These are phyloP conservation scores for Fraxinus albicans DNA, from an alignment of 305 asterid species.

Conservation along the genomic window DNA sequence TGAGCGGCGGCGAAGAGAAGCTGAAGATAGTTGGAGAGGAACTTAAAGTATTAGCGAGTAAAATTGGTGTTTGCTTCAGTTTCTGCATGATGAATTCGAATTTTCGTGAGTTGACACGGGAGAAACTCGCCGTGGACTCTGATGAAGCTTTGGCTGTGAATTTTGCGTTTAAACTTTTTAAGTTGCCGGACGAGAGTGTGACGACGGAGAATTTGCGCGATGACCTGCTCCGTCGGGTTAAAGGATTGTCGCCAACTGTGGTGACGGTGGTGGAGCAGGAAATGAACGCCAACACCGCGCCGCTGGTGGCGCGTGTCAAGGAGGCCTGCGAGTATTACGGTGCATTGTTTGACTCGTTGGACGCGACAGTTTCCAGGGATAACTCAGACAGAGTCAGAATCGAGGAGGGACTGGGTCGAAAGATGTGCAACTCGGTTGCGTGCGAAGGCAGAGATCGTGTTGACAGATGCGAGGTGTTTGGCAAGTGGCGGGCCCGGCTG, in stretches of 20 bases:
- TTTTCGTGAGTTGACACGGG: constrained; percentile 43
- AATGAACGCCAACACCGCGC: constrained; percentile 71
- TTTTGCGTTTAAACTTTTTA: constrained; percentile 70
- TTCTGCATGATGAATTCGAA: constrained; percentile 32
- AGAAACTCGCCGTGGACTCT: constrained; percentile 40
- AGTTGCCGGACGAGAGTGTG: constrained; percentile 89
- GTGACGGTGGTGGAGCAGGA: constrained; percentile 88
- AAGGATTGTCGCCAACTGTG: constrained; percentile 56
- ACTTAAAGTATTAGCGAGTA: constrained; percentile 41
- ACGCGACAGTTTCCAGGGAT: constrained; percentile 50
- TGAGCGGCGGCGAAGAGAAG: constrained; percentile 39
- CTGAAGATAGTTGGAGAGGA: constrained; percentile 36
- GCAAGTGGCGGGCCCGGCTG: constrained; percentile 95
- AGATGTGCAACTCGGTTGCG: constrained; percentile 78
- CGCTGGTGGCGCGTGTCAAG: constrained; percentile 66
- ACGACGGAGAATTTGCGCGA: constrained; percentile 75
- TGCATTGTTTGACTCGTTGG: constrained; percentile 76
- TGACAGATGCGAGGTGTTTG: constrained; percentile 84
- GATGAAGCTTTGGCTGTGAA: constrained; percentile 79
- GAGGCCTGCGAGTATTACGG: constrained; percentile 73
- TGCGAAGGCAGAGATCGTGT: constrained; percentile 97
- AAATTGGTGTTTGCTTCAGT: constrained; percentile 44
- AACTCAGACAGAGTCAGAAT: constrained; percentile 51
- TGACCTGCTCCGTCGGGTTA: constrained; percentile 82
- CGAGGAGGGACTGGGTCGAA: constrained; percentile 85